Evolutionary conservation across 148 eudicot genomes (phyloP).

Genomic region (Chenopodium suecicum): DNA sequence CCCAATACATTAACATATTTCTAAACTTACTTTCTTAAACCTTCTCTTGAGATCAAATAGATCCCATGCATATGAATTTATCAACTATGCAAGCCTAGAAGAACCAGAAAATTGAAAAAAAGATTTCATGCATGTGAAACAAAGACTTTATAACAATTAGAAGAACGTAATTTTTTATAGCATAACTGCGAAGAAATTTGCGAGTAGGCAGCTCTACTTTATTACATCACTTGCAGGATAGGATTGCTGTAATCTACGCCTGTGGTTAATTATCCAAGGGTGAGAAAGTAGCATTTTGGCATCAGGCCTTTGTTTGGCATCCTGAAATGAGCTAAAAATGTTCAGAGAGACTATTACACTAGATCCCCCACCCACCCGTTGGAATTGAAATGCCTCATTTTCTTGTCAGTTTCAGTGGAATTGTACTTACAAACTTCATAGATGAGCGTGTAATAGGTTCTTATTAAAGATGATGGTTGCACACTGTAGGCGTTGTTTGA

Average conservation of each 20-base stretch:
- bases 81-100: neutral
- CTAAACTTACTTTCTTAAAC: neutral
- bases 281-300: slow-evolving; percentile 94
- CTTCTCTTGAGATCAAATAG: neutral
- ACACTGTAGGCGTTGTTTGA: too few species aligned
- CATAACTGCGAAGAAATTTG: neutral
- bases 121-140: neutral
- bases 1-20: neutral
- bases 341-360: neutral
- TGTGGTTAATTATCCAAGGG: slow-evolving; percentile 90
- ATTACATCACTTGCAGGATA: slow-evolving; percentile 65
- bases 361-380: neutral
- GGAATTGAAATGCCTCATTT: neutral
- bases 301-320: slow-evolving; percentile 98
- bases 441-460: too few species aligned
- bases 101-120: neutral
- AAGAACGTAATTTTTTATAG: neutral
- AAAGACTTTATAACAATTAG: neutral
- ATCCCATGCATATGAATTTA: neutral
- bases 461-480: too few species aligned
- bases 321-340: slow-evolving; percentile 49
- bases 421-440: neutral
- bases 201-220: slow-evolving; percentile 44
- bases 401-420: neutral
- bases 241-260: slow-evolving; percentile 87